These are phyloP conservation scores for Artemisia annua DNA, from an alignment of 129 eudicot genomes.

Conservation along the genomic window DNA sequence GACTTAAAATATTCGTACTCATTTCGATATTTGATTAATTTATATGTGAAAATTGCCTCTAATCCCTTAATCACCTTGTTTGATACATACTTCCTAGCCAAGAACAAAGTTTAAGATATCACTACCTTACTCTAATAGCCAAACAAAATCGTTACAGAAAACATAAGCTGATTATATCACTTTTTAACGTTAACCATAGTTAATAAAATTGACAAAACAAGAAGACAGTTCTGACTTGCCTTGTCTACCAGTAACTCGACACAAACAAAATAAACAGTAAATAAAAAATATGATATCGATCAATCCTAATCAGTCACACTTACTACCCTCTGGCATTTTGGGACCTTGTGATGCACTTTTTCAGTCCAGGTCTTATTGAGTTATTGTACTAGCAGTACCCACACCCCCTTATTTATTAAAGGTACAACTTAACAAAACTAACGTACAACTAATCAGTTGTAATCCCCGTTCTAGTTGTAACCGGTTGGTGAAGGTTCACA, in stretches of 20 bases:
- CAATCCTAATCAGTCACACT: conserved; percentile 33
- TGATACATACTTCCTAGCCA: background rate
- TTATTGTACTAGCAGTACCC: conserved; percentile 23
- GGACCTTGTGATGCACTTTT: conserved; percentile 32
- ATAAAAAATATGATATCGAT: conserved; percentile 14
- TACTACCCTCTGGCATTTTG: conserved; percentile 22
- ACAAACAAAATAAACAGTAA: conserved; percentile 2
- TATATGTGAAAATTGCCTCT: background rate
- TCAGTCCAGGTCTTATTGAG: background rate
- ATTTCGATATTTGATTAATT: background rate
- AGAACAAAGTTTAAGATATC: background rate
- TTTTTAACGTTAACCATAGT: background rate
- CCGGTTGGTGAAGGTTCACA: too few species aligned
- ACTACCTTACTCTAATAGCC: background rate
- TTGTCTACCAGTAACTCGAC: conserved; percentile 25
- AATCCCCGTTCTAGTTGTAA: too few species aligned
- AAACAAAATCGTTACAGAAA: too few species aligned
- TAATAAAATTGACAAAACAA: background rate
- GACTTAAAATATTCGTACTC: background rate
- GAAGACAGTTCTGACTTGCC: background rate
- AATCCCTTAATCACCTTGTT: background rate
- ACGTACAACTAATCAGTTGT: conserved; percentile 8
- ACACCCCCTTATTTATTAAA: conserved; percentile 18
- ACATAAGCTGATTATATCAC: too few species aligned
- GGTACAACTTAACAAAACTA: conserved; percentile 5